Percentiles rank a stretch among this genome's conserved stretches.
These are phyloP conservation scores for Aspergillus fumigatiaffinis DNA, from an alignment of 2,329 filamentous ascomycete species.

Conservation along the genomic window DNA sequence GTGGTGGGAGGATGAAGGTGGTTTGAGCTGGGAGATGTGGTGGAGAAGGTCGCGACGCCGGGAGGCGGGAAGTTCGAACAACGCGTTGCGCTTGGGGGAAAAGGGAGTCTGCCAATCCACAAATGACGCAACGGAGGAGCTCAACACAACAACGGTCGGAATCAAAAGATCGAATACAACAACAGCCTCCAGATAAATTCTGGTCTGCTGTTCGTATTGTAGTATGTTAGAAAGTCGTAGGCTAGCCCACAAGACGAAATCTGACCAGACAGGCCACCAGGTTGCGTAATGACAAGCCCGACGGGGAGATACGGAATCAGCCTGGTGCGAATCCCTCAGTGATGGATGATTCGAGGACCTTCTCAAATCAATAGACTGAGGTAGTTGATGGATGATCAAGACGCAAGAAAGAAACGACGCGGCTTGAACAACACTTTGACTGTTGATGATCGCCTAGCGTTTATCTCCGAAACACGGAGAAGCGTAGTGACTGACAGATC, in stretches of 20 bases:
- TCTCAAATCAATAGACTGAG: neutral
- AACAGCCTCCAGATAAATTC: neutral
- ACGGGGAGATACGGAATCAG: neutral
- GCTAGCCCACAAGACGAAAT: neutral
- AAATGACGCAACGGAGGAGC: conserved; percentile 21
- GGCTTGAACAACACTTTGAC: neutral
- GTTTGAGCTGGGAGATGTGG: conserved; percentile 22
- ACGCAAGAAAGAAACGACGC: neutral
- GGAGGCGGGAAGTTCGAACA: conserved; percentile 26
- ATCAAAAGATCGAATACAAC: conserved; percentile 2
- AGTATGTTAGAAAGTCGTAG: neutral
- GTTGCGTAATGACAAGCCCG: neutral
- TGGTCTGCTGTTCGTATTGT: neutral
- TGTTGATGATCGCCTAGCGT: neutral
- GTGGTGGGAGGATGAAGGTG: conserved; percentile 22
- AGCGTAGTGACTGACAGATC: neutral
- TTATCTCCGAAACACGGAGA: neutral
- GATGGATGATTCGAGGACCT: neutral
- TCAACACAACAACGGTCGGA: conserved; percentile 9
- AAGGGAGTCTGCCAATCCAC: conserved; percentile 14
- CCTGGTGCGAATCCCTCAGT: neutral
- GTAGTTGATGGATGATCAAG: neutral
- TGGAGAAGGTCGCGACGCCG: conserved; percentile 27
- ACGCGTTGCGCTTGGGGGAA: conserved; percentile 22
- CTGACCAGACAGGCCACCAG: neutral